Percentiles rank a stretch among this genome's conserved stretches.
Conservation (phyloP, 306 rosid species). For the Aeschynomene evenia region DNA sequence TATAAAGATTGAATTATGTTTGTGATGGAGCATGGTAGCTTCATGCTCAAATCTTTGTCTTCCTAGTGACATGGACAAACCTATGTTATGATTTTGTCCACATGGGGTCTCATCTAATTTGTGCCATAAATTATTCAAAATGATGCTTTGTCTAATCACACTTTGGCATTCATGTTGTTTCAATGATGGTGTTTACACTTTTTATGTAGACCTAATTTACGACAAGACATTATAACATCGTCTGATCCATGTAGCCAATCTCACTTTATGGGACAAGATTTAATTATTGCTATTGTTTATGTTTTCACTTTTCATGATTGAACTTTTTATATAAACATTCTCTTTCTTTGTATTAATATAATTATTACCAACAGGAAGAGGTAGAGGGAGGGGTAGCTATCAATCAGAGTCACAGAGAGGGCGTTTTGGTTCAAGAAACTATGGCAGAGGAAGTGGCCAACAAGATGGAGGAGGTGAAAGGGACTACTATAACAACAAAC, state of each 20-base stretch:
- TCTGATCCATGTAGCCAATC: not conserved
- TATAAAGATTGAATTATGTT: not conserved
- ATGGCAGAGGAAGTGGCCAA: slow-evolving; percentile 46
- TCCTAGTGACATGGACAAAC: not conserved
- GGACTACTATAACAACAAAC: slow-evolving; percentile 46
- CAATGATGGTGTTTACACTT: not conserved
- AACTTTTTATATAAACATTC: not conserved
- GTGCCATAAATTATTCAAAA: not conserved
- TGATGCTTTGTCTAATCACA: not conserved
- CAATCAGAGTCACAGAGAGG: slow-evolving; percentile 53
- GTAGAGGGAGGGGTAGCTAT: slow-evolving; percentile 66
- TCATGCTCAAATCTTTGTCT: not conserved
- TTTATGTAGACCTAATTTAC: not conserved
- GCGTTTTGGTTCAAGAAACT: slow-evolving; percentile 48
- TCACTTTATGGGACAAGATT: too few relatives aligned
- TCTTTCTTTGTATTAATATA: too few relatives aligned
- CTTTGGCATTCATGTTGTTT: not conserved
- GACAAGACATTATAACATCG: not conserved
- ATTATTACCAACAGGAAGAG: slow-evolving; percentile 61
- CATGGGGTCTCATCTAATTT: not conserved
- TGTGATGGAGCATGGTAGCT: not conserved
- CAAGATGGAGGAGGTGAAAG: slow-evolving; percentile 55
- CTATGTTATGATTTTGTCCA: not conserved
- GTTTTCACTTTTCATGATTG: not conserved
- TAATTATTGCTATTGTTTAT: not conserved